phyloP scores from a whole-genome alignment of 2,329 filamentous ascomycete genomes.

The Ascochyta pisi region DNA sequence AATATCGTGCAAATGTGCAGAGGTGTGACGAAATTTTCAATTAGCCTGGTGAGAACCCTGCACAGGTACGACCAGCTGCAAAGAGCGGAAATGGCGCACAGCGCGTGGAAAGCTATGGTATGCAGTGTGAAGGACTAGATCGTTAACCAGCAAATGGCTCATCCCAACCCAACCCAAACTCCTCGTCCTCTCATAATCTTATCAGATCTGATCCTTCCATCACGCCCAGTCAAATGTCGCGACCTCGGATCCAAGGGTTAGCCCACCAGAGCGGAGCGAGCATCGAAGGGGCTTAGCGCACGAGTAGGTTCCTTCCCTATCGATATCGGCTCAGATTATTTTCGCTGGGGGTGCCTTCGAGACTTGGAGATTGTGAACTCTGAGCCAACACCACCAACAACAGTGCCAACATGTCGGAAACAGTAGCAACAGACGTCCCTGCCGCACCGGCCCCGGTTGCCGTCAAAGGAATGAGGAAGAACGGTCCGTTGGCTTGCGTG shows the following conservation, averaged over 20 bases:
- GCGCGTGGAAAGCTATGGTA: constrained; percentile 16
- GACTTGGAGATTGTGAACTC: constrained; percentile 19
- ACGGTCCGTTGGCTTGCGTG: constrained; percentile 63
- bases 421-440: constrained; percentile 51
- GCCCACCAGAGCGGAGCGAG: constrained; percentile 17
- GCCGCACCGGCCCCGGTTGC: constrained; percentile 46
- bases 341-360: constrained; percentile 24
- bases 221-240: constrained; percentile 14
- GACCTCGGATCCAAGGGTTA: constrained; percentile 1
- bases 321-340: constrained; percentile 37
- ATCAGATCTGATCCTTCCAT: constrained; percentile 37
- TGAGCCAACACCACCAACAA: constrained; percentile 15
- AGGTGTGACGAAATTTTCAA: constrained; percentile 31
- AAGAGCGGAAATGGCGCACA: constrained; percentile 26
- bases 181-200: constrained; percentile 21
- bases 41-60: constrained; percentile 38
- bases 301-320: constrained; percentile 21
- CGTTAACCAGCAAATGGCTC: constrained; percentile 27
- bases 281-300: constrained; percentile 3
- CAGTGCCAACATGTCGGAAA: constrained; percentile 37
- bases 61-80: constrained; percentile 21
- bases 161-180: constrained; percentile 6
- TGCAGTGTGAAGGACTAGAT: constrained; percentile 21
- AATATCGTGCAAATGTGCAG: constrained; percentile 25
- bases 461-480: constrained; percentile 74